A percentile compares a stretch with the other conserved stretches of the same genome.
Conservation (phyloP, 768 basidiomycete genomes). For the Mycena capillaripes region DNA sequence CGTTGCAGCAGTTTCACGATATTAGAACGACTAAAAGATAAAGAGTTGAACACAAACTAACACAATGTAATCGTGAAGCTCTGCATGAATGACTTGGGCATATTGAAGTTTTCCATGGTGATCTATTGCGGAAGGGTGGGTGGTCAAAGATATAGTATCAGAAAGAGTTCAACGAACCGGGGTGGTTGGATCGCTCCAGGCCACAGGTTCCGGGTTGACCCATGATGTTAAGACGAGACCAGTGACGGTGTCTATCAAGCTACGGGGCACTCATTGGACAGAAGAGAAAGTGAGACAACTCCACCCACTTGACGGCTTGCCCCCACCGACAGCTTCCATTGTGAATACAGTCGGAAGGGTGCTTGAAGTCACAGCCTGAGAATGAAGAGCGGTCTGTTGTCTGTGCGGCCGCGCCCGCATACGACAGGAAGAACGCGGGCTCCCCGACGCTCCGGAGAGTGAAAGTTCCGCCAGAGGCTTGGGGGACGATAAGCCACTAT, state of each 20-base stretch:
- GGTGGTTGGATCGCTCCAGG: neutral
- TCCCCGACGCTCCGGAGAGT: neutral
- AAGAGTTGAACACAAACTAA: neutral
- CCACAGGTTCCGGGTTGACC: neutral
- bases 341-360: neutral
- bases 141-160: neutral
- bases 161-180: neutral
- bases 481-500: neutral
- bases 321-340: neutral
- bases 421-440: neutral
- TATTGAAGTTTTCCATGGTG: neutral
- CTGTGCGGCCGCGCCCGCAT: neutral
- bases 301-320: neutral
- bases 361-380: neutral
- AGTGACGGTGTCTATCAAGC: neutral
- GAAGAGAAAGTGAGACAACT: neutral
- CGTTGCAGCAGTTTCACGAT: neutral
- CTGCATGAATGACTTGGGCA: neutral
- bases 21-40: neutral
- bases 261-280: neutral
- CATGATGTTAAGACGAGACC: neutral
- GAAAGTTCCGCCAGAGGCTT: neutral
- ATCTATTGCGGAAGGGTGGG: neutral
- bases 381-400: neutral
- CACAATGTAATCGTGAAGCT: neutral